phyloP scores from a whole-genome alignment of 495 filamentous ascomycete species.

The Alectoria sarmentosa region DNA sequence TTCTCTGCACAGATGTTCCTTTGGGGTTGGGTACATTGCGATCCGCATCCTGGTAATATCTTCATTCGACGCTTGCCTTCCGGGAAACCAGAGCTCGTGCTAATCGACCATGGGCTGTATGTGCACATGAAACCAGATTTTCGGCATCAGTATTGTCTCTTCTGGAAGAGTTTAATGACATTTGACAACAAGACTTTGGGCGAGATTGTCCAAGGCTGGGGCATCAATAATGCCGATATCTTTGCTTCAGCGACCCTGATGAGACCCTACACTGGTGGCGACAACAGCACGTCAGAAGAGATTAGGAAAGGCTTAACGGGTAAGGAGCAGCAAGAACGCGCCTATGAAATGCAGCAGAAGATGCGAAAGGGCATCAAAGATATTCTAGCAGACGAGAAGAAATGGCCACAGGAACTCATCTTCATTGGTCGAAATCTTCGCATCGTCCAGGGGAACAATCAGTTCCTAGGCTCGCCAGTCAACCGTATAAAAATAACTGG shows the following conservation, averaged over 20 bases:
- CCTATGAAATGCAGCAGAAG: constrained; percentile 78
- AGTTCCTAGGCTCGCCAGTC: constrained; percentile 84
- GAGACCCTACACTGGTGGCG: constrained; percentile 83
- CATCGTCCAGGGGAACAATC: constrained; percentile 80
- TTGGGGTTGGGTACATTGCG: constrained; percentile 89
- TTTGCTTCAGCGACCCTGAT: constrained; percentile 87
- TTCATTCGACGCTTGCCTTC: constrained; percentile 80
- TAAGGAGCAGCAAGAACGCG: constrained; percentile 44
- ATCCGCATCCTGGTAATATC: constrained; percentile 95
- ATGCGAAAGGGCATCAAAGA: constrained; percentile 80
- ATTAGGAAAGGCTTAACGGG: constrained; percentile 58
- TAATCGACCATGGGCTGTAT: constrained; percentile 96
- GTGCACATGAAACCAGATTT: constrained; percentile 81
- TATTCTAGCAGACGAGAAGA: constrained; percentile 79
- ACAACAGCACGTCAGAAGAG: constrained; percentile 51
- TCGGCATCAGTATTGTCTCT: constrained; percentile 78
- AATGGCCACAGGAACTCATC: constrained; percentile 88
- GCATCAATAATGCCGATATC: constrained; percentile 78
- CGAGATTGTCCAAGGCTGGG: constrained; percentile 69
- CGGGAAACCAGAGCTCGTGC: constrained; percentile 79
- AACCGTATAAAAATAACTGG: constrained; percentile 95
- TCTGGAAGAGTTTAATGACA: constrained; percentile 90
- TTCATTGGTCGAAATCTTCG: constrained; percentile 94
- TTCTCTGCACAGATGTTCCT: constrained; percentile 97
- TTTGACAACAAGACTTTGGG: constrained; percentile 80